phyloP scores from a whole-genome alignment of 2,329 filamentous ascomycete species.

The Tolypocladium tundrense region DNA sequence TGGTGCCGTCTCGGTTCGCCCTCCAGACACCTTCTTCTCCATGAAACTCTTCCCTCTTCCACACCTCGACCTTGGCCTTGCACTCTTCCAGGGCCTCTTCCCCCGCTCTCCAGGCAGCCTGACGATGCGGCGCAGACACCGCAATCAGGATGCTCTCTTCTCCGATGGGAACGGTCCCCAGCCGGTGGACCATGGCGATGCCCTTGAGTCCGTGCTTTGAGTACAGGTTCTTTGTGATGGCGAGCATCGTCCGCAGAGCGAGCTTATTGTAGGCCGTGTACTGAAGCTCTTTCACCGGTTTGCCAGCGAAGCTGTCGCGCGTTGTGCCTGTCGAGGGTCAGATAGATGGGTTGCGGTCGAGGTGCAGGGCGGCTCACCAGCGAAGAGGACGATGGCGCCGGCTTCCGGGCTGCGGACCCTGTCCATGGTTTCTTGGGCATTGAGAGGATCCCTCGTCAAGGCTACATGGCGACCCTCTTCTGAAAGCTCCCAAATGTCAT shows the following conservation, averaged over 20 bases:
- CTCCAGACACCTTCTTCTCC: conserved; percentile 74
- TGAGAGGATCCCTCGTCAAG: conserved; percentile 53
- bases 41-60: conserved; percentile 86
- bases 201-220: conserved; percentile 56
- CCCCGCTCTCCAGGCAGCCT: conserved; percentile 76
- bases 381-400: conserved; percentile 68
- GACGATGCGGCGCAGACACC: conserved; percentile 72
- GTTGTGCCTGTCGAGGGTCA: conserved; percentile 52
- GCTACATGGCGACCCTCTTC: conserved; percentile 53
- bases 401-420: conserved; percentile 62
- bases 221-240: conserved; percentile 48
- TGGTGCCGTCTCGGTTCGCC: conserved; percentile 68
- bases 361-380: conserved; percentile 39
- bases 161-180: conserved; percentile 78
- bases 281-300: conserved; percentile 62
- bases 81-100: conserved; percentile 83
- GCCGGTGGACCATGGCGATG: conserved; percentile 72
- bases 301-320: conserved; percentile 60
- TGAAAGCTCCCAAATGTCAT: conserved; percentile 27
- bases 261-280: conserved; percentile 66
- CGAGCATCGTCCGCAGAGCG: conserved; percentile 58
- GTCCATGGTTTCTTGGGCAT: conserved; percentile 47
- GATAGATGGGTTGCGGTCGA: not conserved
- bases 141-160: conserved; percentile 90
- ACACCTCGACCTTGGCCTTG: conserved; percentile 84